These are phyloP conservation scores for Breynia disticha DNA, from an alignment of 441 rosid species.

Conservation along the genomic window DNA sequence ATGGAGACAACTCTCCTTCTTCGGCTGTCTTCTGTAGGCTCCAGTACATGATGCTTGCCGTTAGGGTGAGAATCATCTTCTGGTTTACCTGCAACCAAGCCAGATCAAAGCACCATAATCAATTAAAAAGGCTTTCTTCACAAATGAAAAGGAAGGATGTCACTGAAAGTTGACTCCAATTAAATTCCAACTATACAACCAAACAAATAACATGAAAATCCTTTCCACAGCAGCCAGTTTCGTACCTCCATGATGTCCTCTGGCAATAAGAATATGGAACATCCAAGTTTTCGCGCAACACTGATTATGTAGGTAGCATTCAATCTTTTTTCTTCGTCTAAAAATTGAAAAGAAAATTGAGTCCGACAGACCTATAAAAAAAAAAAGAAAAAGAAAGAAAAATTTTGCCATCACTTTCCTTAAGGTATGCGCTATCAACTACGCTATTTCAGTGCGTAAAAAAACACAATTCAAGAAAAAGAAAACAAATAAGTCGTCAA, in stretches of 20 bases:
- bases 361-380: too few relatives aligned
- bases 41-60: slow-evolving; percentile 93
- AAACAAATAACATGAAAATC: background rate
- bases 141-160: background rate
- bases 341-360: slow-evolving; percentile 2
- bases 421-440: background rate
- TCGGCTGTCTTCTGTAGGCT: slow-evolving; percentile 60
- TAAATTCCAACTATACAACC: background rate
- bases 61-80: slow-evolving; percentile 87
- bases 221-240: background rate
- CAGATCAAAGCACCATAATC: background rate
- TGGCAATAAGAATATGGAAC: slow-evolving; percentile 80
- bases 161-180: background rate
- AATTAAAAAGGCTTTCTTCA: background rate
- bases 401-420: background rate
- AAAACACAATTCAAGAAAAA: background rate
- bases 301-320: slow-evolving; percentile 79
- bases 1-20: slow-evolving; percentile 32
- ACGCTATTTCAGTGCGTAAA: background rate
- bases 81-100: slow-evolving; percentile 66
- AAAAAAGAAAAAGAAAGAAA: background rate
- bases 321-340: slow-evolving; percentile 75
- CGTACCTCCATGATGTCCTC: slow-evolving; percentile 82
- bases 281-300: slow-evolving; percentile 80
- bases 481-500: background rate